phyloP scores from a whole-genome alignment of 1,284 basidiomycete genomes.

The Naganishia sp. region DNA sequence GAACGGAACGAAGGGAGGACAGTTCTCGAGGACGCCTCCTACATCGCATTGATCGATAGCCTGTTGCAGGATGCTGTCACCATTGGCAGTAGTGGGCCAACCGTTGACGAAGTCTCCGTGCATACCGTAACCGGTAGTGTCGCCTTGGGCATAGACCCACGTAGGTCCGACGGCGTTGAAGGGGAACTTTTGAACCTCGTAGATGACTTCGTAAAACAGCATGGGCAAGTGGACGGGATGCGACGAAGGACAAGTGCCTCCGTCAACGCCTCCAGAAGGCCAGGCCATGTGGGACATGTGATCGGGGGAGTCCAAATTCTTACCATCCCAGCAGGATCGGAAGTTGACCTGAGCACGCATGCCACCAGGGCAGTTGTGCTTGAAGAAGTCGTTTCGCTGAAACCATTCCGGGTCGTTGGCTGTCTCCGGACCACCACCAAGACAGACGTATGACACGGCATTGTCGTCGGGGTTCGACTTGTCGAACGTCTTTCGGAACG shows the following conservation, averaged over 20 bases:
- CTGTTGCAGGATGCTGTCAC: conserved; percentile 46
- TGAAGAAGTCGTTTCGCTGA: conserved; percentile 49
- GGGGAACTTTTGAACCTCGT: conserved; percentile 29
- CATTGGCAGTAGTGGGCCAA: conserved; percentile 47
- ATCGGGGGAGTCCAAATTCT: conserved; percentile 54
- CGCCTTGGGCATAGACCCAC: conserved; percentile 51
- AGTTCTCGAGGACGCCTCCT: conserved; percentile 44
- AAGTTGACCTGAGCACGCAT: conserved; percentile 55
- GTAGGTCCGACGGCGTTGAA: conserved; percentile 11
- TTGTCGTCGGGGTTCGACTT: conserved; percentile 39
- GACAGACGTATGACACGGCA: conserved; percentile 54
- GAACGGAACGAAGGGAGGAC: conserved; percentile 50
- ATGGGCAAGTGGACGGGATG: conserved; percentile 38
- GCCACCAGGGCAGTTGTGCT: conserved; percentile 50
- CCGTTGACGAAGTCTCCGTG: conserved; percentile 55
- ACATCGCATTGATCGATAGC: conserved; percentile 51
- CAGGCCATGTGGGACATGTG: conserved; percentile 56
- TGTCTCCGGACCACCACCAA: conserved; percentile 37
- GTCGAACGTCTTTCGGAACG: conserved; percentile 43
- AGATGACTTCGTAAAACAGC: conserved; percentile 54
- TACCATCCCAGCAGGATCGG: conserved; percentile 54
- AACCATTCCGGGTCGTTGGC: conserved; percentile 36
- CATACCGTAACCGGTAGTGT: conserved; percentile 48
- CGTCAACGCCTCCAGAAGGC: conserved; percentile 51
- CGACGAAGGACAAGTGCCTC: conserved; percentile 53